Percentiles rank a stretch among this genome's conserved stretches.
Evolutionary conservation across 164 flowering plant species (phyloP).

Genomic region (Malania oleifera): DNA sequence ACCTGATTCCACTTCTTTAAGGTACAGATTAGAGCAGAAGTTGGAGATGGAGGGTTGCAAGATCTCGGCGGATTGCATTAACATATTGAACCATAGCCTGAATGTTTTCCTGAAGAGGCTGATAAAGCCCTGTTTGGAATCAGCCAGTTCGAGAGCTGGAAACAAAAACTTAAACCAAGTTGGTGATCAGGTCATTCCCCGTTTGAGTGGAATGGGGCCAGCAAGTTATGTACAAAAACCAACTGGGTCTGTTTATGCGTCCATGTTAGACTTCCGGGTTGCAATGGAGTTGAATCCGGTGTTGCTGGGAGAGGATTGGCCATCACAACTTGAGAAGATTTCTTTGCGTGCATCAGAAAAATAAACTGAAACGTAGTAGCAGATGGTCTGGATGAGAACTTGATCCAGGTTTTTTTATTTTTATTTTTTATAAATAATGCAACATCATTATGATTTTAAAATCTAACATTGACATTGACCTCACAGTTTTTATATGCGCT

Average conservation of each 20-base stretch:
- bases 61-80: not conserved
- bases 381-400: not conserved
- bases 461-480: slow-evolving; percentile 19
- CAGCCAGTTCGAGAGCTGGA: not conserved
- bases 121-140: slow-evolving; percentile 2
- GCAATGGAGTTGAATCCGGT: slow-evolving; percentile 8
- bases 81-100: slow-evolving; percentile 1
- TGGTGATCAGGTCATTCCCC: not conserved
- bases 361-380: slow-evolving; percentile 9
- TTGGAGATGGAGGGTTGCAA: not conserved
- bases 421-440: not conserved
- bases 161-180: not conserved
- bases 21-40: slow-evolving; percentile 1
- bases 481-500: slow-evolving; percentile 6
- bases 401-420: not conserved
- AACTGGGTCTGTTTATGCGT: slow-evolving; percentile 19
- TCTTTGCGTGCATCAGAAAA: slow-evolving; percentile 21
- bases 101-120: slow-evolving; percentile 4
- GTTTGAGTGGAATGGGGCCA: not conserved
- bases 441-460: slow-evolving; percentile 5
- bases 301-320: slow-evolving; percentile 25
- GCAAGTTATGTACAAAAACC: not conserved
- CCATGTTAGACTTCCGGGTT: slow-evolving; percentile 28
- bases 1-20: slow-evolving; percentile 1
- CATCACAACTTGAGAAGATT: slow-evolving; percentile 21